phyloP scores from a whole-genome alignment of 169 alveolate species.

The Miamiensis avidus region DNA sequence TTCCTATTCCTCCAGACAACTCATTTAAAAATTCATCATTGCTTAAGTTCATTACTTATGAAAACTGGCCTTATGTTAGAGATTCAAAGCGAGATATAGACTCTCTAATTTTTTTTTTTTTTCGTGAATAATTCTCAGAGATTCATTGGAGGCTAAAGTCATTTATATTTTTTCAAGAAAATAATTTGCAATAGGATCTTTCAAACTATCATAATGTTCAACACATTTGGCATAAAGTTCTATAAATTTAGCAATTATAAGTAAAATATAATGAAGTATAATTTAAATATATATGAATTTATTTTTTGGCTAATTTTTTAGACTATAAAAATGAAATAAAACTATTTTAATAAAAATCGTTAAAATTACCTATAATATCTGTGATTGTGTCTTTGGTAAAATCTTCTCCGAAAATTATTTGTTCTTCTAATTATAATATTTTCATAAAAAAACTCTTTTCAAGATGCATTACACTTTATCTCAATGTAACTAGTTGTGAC shows the following conservation, averaged over 20 bases:
- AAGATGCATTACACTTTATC: not conserved
- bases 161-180: slow-evolving; percentile 26
- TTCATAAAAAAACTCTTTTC: not conserved
- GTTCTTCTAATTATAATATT: slow-evolving; percentile 12
- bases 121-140: not conserved
- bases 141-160: slow-evolving; percentile 1
- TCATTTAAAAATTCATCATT: not conserved
- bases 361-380: not conserved
- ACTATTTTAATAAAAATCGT: too few relatives aligned
- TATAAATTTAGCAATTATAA: not conserved
- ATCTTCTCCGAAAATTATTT: not conserved
- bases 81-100: not conserved
- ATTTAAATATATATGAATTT: too few relatives aligned
- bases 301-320: not conserved
- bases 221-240: slow-evolving; percentile 17
- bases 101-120: slow-evolving; percentile 3
- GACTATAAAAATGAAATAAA: not conserved
- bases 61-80: not conserved
- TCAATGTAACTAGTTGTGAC: not conserved
- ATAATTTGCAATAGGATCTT: slow-evolving; percentile 19
- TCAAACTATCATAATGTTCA: slow-evolving; percentile 22
- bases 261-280: too few relatives aligned
- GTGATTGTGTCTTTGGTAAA: slow-evolving; percentile 7
- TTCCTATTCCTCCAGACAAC: not conserved
- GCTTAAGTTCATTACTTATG: not conserved